phyloP scores from a whole-genome alignment of 148 eudicot species.

The Camellia granthamiana region DNA sequence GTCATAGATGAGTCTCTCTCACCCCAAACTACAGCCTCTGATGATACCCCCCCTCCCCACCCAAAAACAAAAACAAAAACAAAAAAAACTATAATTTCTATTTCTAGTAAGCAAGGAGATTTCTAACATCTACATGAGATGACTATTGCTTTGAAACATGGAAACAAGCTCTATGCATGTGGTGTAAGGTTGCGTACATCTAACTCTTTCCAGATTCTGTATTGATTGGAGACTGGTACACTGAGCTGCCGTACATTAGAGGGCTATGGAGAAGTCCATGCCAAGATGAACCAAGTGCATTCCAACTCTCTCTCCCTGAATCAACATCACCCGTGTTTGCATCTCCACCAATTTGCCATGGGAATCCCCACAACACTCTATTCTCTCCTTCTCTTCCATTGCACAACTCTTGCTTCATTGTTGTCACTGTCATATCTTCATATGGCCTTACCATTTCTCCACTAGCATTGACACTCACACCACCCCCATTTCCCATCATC shows the following conservation, averaged over 20 bases:
- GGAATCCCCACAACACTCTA: constrained; percentile 49
- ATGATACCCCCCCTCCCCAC: no score
- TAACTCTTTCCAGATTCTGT: no score
- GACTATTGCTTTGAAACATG: constrained; percentile 27
- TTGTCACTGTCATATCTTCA: constrained; percentile 24
- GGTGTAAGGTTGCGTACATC: no score
- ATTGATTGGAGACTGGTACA: no score
- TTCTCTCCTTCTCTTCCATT: constrained; percentile 24
- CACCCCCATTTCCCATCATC: constrained; percentile 19
- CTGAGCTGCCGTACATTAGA: constrained; percentile 38
- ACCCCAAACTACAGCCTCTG: no score
- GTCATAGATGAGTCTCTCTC: no score
- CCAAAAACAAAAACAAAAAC: no score
- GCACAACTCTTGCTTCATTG: constrained; percentile 47
- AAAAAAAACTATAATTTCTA: no score
- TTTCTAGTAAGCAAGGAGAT: no score
- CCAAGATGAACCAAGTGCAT: constrained; percentile 52
- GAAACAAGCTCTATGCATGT: no score
- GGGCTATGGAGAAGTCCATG: constrained; percentile 68
- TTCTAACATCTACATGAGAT: constrained; percentile 44
- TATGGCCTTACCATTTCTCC: constrained; percentile 25
- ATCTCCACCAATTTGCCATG: constrained; percentile 50
- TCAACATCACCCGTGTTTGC: constrained; percentile 26
- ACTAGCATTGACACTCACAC: constrained; percentile 5
- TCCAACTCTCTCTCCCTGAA: constrained; percentile 43